A percentile compares a stretch with the other conserved stretches of the same genome.
Conservation (phyloP, 2,329 filamentous ascomycete species). For the Diaporthe destruens region DNA sequence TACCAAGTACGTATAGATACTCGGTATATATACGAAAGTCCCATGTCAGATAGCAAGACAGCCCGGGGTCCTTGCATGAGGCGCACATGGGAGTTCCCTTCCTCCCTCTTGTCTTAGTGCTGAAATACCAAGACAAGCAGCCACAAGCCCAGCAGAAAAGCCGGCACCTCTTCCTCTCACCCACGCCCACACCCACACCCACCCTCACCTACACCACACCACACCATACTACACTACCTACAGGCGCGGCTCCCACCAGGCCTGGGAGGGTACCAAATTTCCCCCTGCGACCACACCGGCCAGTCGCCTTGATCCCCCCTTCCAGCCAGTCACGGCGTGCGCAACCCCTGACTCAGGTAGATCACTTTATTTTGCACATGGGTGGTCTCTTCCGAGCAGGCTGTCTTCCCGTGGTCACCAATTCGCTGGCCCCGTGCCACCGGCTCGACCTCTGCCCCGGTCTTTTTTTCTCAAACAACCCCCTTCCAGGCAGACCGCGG, state of each 20-base stretch:
- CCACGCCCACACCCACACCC: slow-evolving; percentile 32
- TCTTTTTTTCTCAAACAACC: slow-evolving; percentile 15
- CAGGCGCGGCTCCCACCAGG: slow-evolving; percentile 26
- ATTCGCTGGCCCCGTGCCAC: slow-evolving; percentile 33
- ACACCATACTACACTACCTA: too few relatives aligned
- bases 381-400: slow-evolving; percentile 34
- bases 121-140: slow-evolving; percentile 20
- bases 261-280: slow-evolving; percentile 37
- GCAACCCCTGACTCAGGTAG: slow-evolving; percentile 40
- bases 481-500: slow-evolving; percentile 21
- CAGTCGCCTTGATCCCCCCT: slow-evolving; percentile 22
- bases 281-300: slow-evolving; percentile 32
- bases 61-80: slow-evolving; percentile 31
- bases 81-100: slow-evolving; percentile 23
- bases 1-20: not conserved
- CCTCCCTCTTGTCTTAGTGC: slow-evolving; percentile 11
- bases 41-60: slow-evolving; percentile 8
- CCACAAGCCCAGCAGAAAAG: not conserved
- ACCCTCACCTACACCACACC: not conserved
- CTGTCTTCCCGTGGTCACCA: slow-evolving; percentile 27
- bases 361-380: slow-evolving; percentile 30
- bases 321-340: slow-evolving; percentile 34
- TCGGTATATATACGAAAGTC: not conserved
- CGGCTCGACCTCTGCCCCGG: slow-evolving; percentile 20
- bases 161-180: slow-evolving; percentile 23